Evolutionary conservation across 441 rosid species (phyloP).

Genomic region (Syzygium syzygioides): DNA sequence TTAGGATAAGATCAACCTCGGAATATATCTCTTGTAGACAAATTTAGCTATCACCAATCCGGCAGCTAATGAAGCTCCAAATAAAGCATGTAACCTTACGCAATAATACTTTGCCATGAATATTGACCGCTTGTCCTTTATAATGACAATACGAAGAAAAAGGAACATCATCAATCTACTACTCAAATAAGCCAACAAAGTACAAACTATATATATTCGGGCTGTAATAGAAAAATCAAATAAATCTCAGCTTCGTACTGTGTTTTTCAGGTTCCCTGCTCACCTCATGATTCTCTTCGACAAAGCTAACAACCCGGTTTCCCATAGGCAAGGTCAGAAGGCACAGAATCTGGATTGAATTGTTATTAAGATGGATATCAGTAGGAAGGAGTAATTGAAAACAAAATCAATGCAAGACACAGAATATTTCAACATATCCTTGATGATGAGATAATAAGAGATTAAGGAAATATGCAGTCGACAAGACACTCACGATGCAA

Average conservation of each 20-base stretch:
- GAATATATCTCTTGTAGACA: slow-evolving; percentile 6
- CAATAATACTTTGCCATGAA: slow-evolving; percentile 94
- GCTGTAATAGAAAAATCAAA: not conserved
- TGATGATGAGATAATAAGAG: not conserved
- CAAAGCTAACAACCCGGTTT: slow-evolving; percentile 48
- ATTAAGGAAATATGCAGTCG: not conserved
- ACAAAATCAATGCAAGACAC: not conserved
- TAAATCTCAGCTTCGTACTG: not conserved
- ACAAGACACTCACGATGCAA: slow-evolving; percentile 51
- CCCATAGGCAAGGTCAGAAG: slow-evolving; percentile 69
- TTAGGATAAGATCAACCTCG: not conserved
- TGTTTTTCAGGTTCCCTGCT: slow-evolving; percentile 1
- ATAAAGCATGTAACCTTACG: slow-evolving; percentile 68
- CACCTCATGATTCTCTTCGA: slow-evolving; percentile 68
- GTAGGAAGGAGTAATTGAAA: not conserved
- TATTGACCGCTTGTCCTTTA: slow-evolving; percentile 62
- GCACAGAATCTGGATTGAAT: slow-evolving; percentile 48
- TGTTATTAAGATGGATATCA: not conserved
- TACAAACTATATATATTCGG: not conserved
- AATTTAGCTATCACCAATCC: slow-evolving; percentile 58
- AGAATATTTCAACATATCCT: not conserved
- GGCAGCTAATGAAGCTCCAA: slow-evolving; percentile 66
- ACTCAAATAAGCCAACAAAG: not conserved
- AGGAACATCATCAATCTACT: not conserved
- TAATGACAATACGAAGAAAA: not conserved